Percentiles rank a stretch among this genome's conserved stretches.
phyloP scores from a whole-genome alignment of 2,329 filamentous ascomycete genomes.

The Beauveria scarabaeidicola region DNA sequence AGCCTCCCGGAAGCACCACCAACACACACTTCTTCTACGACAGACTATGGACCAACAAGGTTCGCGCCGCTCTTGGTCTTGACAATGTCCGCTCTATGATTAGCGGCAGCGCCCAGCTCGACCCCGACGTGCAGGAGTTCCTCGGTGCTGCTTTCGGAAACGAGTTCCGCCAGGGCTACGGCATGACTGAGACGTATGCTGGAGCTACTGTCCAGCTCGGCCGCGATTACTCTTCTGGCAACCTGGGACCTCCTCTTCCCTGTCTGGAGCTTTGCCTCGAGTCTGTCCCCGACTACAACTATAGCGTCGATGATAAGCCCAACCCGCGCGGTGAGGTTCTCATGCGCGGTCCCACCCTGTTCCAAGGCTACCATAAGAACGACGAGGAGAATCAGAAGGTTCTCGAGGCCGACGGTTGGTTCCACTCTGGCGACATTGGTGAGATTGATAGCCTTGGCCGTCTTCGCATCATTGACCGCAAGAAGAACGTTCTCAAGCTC shows the following conservation, averaged over 20 bases:
- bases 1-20: constrained; percentile 61
- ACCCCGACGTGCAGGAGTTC: constrained; percentile 82
- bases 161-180: constrained; percentile 80
- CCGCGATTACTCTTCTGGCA: constrained; percentile 65
- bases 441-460: constrained; percentile 78
- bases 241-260: constrained; percentile 66
- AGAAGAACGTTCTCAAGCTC: constrained; percentile 98
- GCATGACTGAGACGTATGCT: constrained; percentile 89
- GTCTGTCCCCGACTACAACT: constrained; percentile 92
- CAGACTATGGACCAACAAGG: constrained; percentile 85
- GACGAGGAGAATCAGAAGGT: constrained; percentile 76
- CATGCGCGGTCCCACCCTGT: constrained; percentile 67
- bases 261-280: constrained; percentile 68
- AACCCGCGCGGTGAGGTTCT: constrained; percentile 85
- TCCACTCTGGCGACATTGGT: constrained; percentile 90
- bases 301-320: constrained; percentile 79
- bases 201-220: constrained; percentile 60
- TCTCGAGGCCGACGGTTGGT: constrained; percentile 87
- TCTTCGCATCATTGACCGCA: constrained; percentile 88
- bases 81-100: constrained; percentile 67
- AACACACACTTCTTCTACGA: constrained; percentile 74
- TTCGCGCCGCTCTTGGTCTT: constrained; percentile 73
- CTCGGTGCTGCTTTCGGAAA: constrained; percentile 75
- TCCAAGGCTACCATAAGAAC: constrained; percentile 86
- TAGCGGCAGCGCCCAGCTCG: constrained; percentile 86